A percentile compares a stretch with the other conserved stretches of the same genome.
These are phyloP conservation scores for Pholiota adiposa DNA, from an alignment of 1,284 basidiomycete genomes.

Conservation along the genomic window DNA sequence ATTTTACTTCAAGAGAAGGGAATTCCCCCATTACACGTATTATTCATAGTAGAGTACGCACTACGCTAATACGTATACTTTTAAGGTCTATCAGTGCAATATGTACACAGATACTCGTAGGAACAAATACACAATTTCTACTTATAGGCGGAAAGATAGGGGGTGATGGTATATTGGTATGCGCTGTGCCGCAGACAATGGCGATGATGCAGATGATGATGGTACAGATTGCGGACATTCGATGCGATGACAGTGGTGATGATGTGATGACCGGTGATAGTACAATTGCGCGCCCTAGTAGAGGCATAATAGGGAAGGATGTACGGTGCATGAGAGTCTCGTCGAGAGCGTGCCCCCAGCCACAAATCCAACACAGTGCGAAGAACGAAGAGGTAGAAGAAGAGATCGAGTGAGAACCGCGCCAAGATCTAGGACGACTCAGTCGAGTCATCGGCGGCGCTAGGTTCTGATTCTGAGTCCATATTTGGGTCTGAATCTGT, in stretches of 20 bases:
- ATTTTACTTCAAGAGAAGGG: too few relatives aligned
- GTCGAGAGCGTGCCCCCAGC: not conserved
- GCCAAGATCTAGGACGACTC: not conserved
- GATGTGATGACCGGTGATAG: not conserved
- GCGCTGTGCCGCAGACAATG: not conserved
- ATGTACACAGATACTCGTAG: not conserved
- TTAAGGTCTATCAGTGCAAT: too few relatives aligned
- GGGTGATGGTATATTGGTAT: too few relatives aligned
- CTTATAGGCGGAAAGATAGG: not conserved
- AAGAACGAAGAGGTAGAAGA: not conserved
- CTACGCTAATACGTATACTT: too few relatives aligned
- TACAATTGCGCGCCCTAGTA: constrained; percentile 5
- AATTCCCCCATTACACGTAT: too few relatives aligned
- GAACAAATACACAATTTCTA: not conserved
- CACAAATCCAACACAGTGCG: not conserved
- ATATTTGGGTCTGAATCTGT: not conserved
- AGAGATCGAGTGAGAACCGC: too few relatives aligned
- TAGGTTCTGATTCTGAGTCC: not conserved
- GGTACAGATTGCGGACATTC: not conserved
- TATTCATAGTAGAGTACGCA: too few relatives aligned
- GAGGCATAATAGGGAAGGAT: constrained; percentile 1
- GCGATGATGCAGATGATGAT: not conserved
- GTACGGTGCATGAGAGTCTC: not conserved
- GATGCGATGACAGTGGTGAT: not conserved
- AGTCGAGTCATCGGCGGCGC: not conserved